phyloP scores from a whole-genome alignment of 345 rosid genomes.

The Gossypium longicalyx region DNA sequence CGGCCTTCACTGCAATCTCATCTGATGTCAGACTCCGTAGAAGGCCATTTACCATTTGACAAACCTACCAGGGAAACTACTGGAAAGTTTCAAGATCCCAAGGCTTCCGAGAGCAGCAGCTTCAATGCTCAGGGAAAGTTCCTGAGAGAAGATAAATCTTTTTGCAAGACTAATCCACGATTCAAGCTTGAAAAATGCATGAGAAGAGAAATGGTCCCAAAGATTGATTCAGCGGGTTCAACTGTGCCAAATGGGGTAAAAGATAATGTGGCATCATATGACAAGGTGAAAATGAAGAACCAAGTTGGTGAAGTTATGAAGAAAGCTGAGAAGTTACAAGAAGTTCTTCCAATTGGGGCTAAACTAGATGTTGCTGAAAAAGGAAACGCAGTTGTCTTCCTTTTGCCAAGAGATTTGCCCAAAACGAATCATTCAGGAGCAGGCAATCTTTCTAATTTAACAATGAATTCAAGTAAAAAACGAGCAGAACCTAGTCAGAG shows the following conservation, averaged over 20 bases:
- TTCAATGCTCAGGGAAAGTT: conserved; percentile 19
- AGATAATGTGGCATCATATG: conserved; percentile 25
- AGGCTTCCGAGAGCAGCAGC: conserved; percentile 20
- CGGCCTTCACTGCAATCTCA: conserved; percentile 42
- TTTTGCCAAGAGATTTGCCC: conserved; percentile 43
- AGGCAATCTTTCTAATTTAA: conserved; percentile 27
- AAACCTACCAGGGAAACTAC: conserved; percentile 27
- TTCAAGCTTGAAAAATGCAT: conserved; percentile 27
- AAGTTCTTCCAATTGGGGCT: conserved; percentile 21
- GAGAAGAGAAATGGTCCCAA: conserved; percentile 29
- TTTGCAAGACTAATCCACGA: conserved; percentile 21
- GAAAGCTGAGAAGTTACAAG: conserved; percentile 29
- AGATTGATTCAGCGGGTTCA: conserved; percentile 19
- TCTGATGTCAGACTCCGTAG: conserved; percentile 41
- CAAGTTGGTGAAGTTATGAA: conserved; percentile 28
- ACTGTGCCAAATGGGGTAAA: conserved; percentile 27
- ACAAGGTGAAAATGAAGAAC: conserved; percentile 26
- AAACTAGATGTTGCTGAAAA: conserved; percentile 26
- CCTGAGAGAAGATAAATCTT: conserved; percentile 25
- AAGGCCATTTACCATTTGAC: conserved; percentile 26
- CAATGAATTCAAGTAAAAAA: conserved; percentile 20
- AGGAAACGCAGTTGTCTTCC: conserved; percentile 37
- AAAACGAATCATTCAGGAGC: conserved; percentile 29
- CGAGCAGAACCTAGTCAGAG: conserved; percentile 35
- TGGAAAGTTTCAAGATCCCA: conserved; percentile 28